A percentile compares a stretch with the other conserved stretches of the same genome.
These are phyloP conservation scores for Secale cereale DNA, from an alignment of 176 grass and related monocot species.

Conservation along the genomic window DNA sequence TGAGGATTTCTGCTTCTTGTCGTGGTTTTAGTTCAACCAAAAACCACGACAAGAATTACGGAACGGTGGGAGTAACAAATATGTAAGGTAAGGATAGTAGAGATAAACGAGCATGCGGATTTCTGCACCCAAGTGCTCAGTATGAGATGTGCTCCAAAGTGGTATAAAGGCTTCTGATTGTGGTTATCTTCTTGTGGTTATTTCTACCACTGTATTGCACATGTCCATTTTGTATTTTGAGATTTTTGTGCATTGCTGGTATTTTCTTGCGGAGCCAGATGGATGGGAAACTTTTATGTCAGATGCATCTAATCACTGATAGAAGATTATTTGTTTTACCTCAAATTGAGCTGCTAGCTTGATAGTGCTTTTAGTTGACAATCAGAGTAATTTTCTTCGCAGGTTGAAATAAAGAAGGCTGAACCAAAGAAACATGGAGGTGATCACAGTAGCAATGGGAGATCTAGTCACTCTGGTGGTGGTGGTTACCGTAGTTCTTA, in stretches of 20 bases:
- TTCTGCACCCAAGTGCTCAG: not conserved
- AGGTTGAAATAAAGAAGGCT: constrained; percentile 99
- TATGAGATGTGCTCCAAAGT: not conserved
- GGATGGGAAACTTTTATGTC: not conserved
- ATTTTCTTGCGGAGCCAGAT: not conserved
- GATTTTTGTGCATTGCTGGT: not conserved
- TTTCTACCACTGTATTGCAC: not conserved
- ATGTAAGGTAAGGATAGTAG: not conserved
- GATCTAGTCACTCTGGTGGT: constrained; percentile 35
- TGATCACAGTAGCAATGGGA: constrained; percentile 58
- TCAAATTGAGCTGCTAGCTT: not conserved
- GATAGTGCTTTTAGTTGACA: not conserved
- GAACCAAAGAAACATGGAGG: constrained; percentile 87
- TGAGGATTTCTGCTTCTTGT: not conserved
- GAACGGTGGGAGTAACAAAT: not conserved
- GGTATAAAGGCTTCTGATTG: not conserved
- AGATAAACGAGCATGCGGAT: not conserved
- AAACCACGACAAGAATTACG: no score
- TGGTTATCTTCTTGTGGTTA: not conserved
- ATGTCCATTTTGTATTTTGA: not conserved
- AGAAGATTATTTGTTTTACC: not conserved
- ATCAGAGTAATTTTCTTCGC: constrained; percentile 13
- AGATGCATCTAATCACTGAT: not conserved
- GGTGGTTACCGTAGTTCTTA: constrained; percentile 54
- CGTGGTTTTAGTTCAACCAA: no score